Conservation (phyloP, 2,329 filamentous ascomycete genomes). For the Exophiala viscosa region DNA sequence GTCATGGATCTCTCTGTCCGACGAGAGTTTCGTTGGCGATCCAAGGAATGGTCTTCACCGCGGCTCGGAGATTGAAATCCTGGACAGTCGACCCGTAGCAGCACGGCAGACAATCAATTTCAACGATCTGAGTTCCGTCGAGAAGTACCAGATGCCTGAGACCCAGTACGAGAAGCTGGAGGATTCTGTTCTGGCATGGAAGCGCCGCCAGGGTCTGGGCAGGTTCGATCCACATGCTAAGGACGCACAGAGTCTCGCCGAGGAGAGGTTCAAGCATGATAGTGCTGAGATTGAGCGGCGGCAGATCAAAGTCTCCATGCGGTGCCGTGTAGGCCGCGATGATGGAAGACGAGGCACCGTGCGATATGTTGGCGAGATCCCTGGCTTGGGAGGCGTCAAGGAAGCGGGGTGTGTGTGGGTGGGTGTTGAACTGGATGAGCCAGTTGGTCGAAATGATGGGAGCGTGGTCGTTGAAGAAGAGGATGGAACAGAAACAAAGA, state of each 20-base stretch:
- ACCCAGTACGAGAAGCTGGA: constrained; percentile 80
- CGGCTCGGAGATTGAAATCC: constrained; percentile 45
- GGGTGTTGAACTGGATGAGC: constrained; percentile 57
- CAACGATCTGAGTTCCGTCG: constrained; percentile 73
- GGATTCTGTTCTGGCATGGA: constrained; percentile 92
- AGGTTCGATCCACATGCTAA: constrained; percentile 87
- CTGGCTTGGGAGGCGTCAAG: constrained; percentile 27
- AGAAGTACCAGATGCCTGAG: constrained; percentile 86
- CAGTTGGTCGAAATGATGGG: constrained; percentile 63
- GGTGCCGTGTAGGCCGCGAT: constrained; percentile 64
- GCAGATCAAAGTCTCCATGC: constrained; percentile 61
- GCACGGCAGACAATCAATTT: constrained; percentile 68
- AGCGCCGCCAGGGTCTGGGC: constrained; percentile 89
- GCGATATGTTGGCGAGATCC: constrained; percentile 35
- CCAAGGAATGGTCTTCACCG: constrained; percentile 34
- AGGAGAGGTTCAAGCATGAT: constrained; percentile 60
- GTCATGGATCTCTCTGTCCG: constrained; percentile 12
- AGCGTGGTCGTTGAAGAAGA: constrained; percentile 38
- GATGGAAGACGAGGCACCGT: constrained; percentile 65
- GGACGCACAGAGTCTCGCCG: constrained; percentile 63
- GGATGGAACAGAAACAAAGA: constrained; percentile 17
- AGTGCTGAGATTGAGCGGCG: constrained; percentile 61
- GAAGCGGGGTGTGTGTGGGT: constrained; percentile 29
- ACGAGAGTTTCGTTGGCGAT: constrained; percentile 19
- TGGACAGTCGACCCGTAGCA: constrained; percentile 53